Conservation (phyloP, 129 eudicot species). For the Scalesia atractyloides region DNA sequence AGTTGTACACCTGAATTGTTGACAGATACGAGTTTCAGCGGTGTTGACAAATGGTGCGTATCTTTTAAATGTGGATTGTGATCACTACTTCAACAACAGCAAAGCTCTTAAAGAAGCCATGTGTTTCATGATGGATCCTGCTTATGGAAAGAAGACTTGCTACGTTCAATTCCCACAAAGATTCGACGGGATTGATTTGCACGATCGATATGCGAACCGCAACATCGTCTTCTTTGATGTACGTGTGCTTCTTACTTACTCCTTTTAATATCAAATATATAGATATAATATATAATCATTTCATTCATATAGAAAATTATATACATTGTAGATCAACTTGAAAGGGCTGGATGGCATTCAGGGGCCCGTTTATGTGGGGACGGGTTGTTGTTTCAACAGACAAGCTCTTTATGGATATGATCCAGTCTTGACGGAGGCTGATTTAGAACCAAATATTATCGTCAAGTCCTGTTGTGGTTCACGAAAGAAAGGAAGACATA, state of each 20-base stretch:
- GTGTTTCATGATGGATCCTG: slow-evolving; percentile 97
- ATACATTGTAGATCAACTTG: slow-evolving; percentile 52
- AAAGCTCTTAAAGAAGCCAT: slow-evolving; percentile 94
- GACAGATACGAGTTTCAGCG: slow-evolving; percentile 88
- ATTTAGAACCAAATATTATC: slow-evolving; percentile 43
- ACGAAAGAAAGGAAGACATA: slow-evolving; percentile 48
- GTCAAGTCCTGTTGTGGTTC: slow-evolving; percentile 50
- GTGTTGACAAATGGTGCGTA: slow-evolving; percentile 87
- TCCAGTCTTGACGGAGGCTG: slow-evolving; percentile 46
- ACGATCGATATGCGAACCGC: slow-evolving; percentile 92
- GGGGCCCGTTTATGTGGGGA: slow-evolving; percentile 68
- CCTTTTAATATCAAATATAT: neutral
- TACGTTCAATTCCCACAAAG: slow-evolving; percentile 93
- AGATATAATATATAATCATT: neutral
- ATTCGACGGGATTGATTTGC: slow-evolving; percentile 89
- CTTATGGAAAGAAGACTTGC: slow-evolving; percentile 72
- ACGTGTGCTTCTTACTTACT: slow-evolving; percentile 29
- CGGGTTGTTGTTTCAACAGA: slow-evolving; percentile 67
- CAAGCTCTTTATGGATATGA: slow-evolving; percentile 67
- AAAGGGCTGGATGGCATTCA: slow-evolving; percentile 68
- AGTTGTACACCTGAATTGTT: neutral
- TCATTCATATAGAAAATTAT: neutral
- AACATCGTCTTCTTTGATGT: slow-evolving; percentile 91
- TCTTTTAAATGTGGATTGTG: slow-evolving; percentile 86
- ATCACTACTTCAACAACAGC: slow-evolving; percentile 92